These are phyloP conservation scores for Blastobotrys americana DNA, from an alignment of 805 yeast genomes.

Conservation along the genomic window DNA sequence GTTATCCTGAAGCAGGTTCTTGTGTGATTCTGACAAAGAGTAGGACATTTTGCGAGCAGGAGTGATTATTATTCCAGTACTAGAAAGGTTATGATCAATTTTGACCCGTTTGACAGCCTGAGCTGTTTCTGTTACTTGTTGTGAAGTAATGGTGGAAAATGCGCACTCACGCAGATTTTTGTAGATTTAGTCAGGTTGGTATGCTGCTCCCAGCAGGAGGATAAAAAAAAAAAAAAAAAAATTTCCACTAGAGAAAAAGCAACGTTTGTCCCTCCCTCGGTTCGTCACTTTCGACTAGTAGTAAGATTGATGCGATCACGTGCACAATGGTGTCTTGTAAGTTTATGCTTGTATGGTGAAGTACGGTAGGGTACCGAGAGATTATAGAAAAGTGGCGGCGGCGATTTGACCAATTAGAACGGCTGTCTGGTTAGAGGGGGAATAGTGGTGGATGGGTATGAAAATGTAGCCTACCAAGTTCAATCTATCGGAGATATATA, in stretches of 20 bases:
- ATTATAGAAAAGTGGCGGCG: too few relatives aligned
- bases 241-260: neutral
- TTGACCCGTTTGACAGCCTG: neutral
- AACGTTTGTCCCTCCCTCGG: neutral
- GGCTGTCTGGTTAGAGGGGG: too few relatives aligned
- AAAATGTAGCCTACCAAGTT: too few relatives aligned
- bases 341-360: too few relatives aligned
- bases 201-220: conserved; percentile 1
- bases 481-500: too few relatives aligned
- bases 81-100: neutral
- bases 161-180: neutral
- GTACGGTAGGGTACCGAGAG: too few relatives aligned
- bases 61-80: too few relatives aligned
- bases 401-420: too few relatives aligned
- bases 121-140: conserved; percentile 1
- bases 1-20: conserved; percentile 26
- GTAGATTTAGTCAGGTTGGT: neutral
- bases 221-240: conserved; percentile 3
- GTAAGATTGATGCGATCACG: too few relatives aligned
- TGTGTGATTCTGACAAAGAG: conserved; percentile 29
- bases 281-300: too few relatives aligned
- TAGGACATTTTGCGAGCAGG: conserved; percentile 22
- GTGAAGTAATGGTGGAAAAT: conserved; percentile 1
- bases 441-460: too few relatives aligned
- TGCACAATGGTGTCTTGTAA: too few relatives aligned